Conservation (phyloP, 2,329 filamentous ascomycete genomes). For the Aspergillus thermomutatus region DNA sequence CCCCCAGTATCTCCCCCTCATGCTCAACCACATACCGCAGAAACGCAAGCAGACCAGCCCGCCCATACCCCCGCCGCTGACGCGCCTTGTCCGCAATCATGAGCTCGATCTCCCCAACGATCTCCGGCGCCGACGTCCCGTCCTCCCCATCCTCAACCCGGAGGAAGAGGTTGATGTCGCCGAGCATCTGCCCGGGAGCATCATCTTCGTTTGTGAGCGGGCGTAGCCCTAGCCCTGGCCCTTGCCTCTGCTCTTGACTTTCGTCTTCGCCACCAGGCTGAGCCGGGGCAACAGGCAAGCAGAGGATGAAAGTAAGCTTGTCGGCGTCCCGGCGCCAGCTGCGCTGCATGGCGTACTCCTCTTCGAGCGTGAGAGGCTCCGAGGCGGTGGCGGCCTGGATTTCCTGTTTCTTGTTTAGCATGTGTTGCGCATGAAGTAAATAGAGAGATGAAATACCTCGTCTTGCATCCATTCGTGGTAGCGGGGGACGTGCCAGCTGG, state of each 20-base stretch:
- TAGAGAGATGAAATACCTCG: constrained; percentile 44
- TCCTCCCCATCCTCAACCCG: constrained; percentile 55
- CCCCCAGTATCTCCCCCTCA: constrained; percentile 52
- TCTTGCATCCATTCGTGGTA: constrained; percentile 95
- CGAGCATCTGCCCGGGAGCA: constrained; percentile 58
- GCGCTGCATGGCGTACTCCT: constrained; percentile 88
- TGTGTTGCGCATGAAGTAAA: neutral
- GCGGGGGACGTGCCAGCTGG: constrained; percentile 70
- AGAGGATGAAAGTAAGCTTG: constrained; percentile 91
- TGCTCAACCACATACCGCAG: constrained; percentile 64
- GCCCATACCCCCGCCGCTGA: constrained; percentile 63
- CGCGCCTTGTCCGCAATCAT: constrained; percentile 30
- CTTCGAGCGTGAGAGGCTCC: constrained; percentile 71
- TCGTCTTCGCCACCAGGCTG: neutral
- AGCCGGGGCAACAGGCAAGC: constrained; percentile 45
- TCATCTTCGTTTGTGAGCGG: constrained; percentile 49
- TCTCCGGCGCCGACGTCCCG: constrained; percentile 5
- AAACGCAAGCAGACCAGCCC: constrained; percentile 63
- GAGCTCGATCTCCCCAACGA: constrained; percentile 26
- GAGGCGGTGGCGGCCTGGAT: constrained; percentile 85
- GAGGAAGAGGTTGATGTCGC: constrained; percentile 80
- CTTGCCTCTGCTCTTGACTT: neutral
- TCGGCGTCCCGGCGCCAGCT: constrained; percentile 79
- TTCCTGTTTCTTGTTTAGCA: constrained; percentile 39
- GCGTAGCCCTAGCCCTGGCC: neutral